These are phyloP conservation scores for Platanthera guangdongensis DNA, from an alignment of 106 monocot genomes.

Conservation along the genomic window DNA sequence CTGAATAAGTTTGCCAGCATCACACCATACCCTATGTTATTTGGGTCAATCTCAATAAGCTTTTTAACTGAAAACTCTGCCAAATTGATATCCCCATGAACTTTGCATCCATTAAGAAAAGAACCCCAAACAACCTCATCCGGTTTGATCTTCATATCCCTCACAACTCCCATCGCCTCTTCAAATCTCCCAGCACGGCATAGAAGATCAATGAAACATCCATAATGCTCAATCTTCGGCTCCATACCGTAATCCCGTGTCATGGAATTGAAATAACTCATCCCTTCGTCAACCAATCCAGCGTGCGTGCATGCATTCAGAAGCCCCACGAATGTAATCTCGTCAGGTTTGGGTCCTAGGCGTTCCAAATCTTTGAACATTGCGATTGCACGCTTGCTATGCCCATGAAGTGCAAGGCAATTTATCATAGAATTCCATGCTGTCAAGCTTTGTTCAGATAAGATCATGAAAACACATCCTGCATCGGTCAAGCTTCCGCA, in stretches of 20 bases:
- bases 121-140: conserved; percentile 96
- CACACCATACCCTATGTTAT: conserved; percentile 45
- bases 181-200: conserved; percentile 67
- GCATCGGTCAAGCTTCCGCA: conserved; percentile 73
- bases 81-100: conserved; percentile 45
- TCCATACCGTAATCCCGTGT: conserved; percentile 30
- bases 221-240: conserved; percentile 73
- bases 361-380: conserved; percentile 47
- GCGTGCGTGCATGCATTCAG: conserved; percentile 86
- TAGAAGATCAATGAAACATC: conserved; percentile 81
- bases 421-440: conserved; percentile 96
- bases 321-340: conserved; percentile 81
- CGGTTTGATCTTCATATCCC: conserved; percentile 61
- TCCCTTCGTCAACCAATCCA: conserved; percentile 70
- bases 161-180: conserved; percentile 60
- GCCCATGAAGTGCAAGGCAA: conserved; percentile 79
- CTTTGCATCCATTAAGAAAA: conserved; percentile 79
- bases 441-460: conserved; percentile 37
- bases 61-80: conserved; percentile 59
- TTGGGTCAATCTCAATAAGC: conserved; percentile 62
- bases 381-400: conserved; percentile 31
- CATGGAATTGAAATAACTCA: conserved; percentile 56
- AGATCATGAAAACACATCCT: conserved; percentile 35
- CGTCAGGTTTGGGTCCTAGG: conserved; percentile 42
- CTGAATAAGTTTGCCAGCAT: conserved; percentile 88